Percentiles rank a stretch among this genome's conserved stretches.
phyloP scores from a whole-genome alignment of 495 filamentous ascomycete genomes.

The Penicillium roqueforti region DNA sequence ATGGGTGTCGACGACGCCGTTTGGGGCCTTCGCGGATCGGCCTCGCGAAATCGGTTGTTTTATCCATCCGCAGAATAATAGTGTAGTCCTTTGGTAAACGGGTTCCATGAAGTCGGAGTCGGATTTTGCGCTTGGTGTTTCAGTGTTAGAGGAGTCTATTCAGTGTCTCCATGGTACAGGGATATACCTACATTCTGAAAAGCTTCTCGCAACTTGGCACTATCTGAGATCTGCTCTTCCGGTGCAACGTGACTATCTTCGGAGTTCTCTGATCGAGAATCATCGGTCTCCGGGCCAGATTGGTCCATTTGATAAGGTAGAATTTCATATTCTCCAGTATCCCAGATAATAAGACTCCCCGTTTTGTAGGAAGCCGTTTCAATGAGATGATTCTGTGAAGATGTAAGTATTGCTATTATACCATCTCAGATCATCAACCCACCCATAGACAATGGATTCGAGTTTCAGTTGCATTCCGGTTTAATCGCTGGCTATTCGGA shows the following conservation, averaged over 20 bases:
- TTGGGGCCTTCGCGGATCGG: constrained; percentile 27
- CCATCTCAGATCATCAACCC: constrained; percentile 16
- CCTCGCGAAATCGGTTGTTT: constrained; percentile 36
- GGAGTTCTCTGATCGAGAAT: constrained; percentile 34
- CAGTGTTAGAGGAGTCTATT: neutral
- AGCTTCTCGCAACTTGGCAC: constrained; percentile 48
- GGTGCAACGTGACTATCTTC: constrained; percentile 4
- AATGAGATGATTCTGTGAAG: constrained; percentile 57
- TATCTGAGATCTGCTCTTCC: constrained; percentile 37
- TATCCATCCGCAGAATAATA: constrained; percentile 52
- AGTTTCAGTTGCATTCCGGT: constrained; percentile 63
- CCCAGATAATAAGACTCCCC: constrained; percentile 66
- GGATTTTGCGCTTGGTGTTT: constrained; percentile 50
- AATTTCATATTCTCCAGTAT: constrained; percentile 62
- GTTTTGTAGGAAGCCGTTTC: constrained; percentile 57
- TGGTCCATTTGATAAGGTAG: constrained; percentile 40
- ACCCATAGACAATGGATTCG: constrained; percentile 65
- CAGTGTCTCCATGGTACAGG: neutral
- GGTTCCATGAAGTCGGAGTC: constrained; percentile 55
- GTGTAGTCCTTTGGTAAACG: constrained; percentile 57
- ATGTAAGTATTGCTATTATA: neutral
- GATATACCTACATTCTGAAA: constrained; percentile 45
- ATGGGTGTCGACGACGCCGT: constrained; percentile 18
- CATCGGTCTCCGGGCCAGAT: constrained; percentile 41
- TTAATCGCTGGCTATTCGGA: constrained; percentile 52